Base-by-base conservation (phyloP, 2,329 filamentous ascomycete species). In the Claviceps sp. region DNA sequence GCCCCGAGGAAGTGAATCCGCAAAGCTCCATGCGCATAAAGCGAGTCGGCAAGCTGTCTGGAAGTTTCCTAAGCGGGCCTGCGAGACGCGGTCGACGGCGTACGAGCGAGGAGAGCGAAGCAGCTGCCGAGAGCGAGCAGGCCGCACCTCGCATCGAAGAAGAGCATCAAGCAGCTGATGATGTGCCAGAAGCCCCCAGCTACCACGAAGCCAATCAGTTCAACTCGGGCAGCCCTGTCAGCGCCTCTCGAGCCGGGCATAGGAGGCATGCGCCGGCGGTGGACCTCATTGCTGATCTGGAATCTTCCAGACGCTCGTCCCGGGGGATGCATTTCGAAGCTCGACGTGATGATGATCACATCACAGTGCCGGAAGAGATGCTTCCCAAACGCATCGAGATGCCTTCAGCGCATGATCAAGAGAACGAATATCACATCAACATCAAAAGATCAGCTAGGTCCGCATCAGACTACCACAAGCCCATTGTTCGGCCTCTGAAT, bases 11-110 rank as follows among this genome's bases (percentile, higher is more conserved):
- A 24, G 82, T 85, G 38, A 82, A 79, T 14, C 70, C 81, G 1
- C 85, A 87, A 55, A 83, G 84, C 59, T 89, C 87, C 0, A 80
- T 89, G 74, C 79, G 88, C 5, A 73, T 90, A 54, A 91, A 90
- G 68, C 76, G 87, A 55, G 79, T 88, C 14, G 84, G 84, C 16
- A 87, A 87, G 65, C 74, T 85, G 7, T 80, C 84, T 2, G 88
- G 87, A 1, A 85, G 81, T 54, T 90, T 91, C 58, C 71, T 93
- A 22, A 89, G 86, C 58, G 87, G 86, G 1, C 88, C 88, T 30
- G 86, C 88, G 19, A 79, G 88, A 51, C 76, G 89, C 58, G 88
- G 87, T 26, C 77, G 85, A 55, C 75, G 82, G 57, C 73, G 81
- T 53, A 77, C 77, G 60, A 86, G 82, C 59, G 82, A 85, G 56